Evolutionary conservation across 2,329 filamentous ascomycete species (phyloP).

Genomic region (Lithohypha guttulata): DNA sequence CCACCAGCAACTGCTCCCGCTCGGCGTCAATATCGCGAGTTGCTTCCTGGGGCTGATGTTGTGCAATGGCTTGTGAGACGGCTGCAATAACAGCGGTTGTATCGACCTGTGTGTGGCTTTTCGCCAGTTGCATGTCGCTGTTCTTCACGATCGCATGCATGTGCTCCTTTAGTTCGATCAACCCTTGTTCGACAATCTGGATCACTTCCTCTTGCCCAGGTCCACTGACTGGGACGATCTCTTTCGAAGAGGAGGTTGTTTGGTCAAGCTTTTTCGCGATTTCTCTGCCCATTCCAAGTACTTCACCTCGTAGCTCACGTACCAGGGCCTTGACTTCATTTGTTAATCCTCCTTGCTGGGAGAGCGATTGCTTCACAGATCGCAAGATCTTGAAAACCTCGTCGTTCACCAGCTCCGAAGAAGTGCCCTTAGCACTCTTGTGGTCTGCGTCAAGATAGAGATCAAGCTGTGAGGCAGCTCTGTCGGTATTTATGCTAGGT

Average conservation of each 20-base stretch:
- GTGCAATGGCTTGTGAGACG: slow-evolving; percentile 61
- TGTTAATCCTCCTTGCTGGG: slow-evolving; percentile 77
- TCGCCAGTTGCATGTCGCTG: slow-evolving; percentile 57
- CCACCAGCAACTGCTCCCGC: slow-evolving; percentile 74
- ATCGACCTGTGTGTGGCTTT: slow-evolving; percentile 56
- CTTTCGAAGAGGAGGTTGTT: slow-evolving; percentile 30
- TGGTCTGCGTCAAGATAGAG: slow-evolving; percentile 27
- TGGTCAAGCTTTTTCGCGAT: slow-evolving; percentile 74
- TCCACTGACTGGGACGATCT: slow-evolving; percentile 35
- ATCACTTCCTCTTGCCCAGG: slow-evolving; percentile 60
- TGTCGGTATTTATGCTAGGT: slow-evolving; percentile 25
- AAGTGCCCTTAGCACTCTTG: slow-evolving; percentile 14
- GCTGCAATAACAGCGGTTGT: slow-evolving; percentile 79
- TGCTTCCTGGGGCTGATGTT: slow-evolving; percentile 51
- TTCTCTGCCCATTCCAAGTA: slow-evolving; percentile 87
- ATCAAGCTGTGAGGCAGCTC: slow-evolving; percentile 27
- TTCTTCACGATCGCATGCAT: slow-evolving; percentile 71
- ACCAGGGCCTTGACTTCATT: slow-evolving; percentile 87
- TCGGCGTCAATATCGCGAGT: slow-evolving; percentile 45
- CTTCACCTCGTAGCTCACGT: slow-evolving; percentile 79
- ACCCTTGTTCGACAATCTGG: slow-evolving; percentile 65
- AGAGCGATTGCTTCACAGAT: slow-evolving; percentile 81
- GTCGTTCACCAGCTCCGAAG: slow-evolving; percentile 50
- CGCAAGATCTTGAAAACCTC: slow-evolving; percentile 75
- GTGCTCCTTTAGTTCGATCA: slow-evolving; percentile 73